These are phyloP conservation scores for Ramularia collo-cygni DNA, from an alignment of 2,329 filamentous ascomycete genomes.

Conservation along the genomic window DNA sequence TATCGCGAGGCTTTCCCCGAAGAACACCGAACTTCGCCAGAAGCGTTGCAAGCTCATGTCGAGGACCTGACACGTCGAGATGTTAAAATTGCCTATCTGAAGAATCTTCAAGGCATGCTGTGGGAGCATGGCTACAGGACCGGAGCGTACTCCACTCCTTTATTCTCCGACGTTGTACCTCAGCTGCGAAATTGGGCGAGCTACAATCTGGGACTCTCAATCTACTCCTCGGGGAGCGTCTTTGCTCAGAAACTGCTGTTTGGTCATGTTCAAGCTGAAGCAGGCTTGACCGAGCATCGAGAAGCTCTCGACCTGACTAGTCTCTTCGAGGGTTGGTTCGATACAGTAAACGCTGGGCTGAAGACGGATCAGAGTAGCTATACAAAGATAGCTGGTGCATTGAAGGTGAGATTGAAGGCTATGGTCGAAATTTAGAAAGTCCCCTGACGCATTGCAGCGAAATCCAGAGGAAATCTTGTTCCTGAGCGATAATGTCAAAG, in stretches of 20 bases:
- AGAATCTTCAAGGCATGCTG: constrained; percentile 71
- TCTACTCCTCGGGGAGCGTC: constrained; percentile 77
- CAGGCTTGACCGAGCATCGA: constrained; percentile 6
- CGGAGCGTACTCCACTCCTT: constrained; percentile 62
- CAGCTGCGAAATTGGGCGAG: constrained; percentile 45
- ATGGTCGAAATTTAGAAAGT: not conserved
- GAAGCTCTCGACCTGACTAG: constrained; percentile 48
- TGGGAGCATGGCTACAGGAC: constrained; percentile 68
- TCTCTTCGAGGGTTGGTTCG: constrained; percentile 62
- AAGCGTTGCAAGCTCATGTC: constrained; percentile 59
- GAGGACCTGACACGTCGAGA: constrained; percentile 64
- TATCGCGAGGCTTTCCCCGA: constrained; percentile 67
- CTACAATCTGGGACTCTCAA: constrained; percentile 54
- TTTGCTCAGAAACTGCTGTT: constrained; percentile 76
- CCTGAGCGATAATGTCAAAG: constrained; percentile 68
- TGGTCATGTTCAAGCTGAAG: constrained; percentile 42
- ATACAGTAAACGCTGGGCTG: constrained; percentile 71
- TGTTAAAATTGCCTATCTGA: constrained; percentile 69
- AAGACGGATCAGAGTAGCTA: constrained; percentile 66
- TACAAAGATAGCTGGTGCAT: constrained; percentile 50
- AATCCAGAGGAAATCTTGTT: constrained; percentile 59
- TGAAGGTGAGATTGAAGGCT: constrained; percentile 25
- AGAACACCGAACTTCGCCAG: constrained; percentile 52
- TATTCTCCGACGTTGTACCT: constrained; percentile 68
- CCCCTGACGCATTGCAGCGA: constrained; percentile 29